Conservation (phyloP, 495 filamentous ascomycete genomes). For the Hypoxylon lienhwacheense region DNA sequence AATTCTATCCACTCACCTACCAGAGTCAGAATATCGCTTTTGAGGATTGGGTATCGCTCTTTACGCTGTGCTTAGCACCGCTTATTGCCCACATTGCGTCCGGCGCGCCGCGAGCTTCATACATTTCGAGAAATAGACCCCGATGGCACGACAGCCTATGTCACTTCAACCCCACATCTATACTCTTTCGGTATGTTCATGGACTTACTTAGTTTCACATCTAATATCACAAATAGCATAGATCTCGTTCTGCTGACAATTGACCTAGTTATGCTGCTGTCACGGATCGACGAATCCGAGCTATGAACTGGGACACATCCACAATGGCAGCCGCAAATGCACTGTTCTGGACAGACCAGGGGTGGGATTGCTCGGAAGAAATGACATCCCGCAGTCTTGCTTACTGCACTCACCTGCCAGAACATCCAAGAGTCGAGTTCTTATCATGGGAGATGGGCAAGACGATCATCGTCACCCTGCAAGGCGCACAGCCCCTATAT, state of each 20-base stretch:
- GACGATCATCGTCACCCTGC: neutral
- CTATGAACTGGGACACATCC: slow-evolving; percentile 23
- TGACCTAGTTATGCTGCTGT: slow-evolving; percentile 34
- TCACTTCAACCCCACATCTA: slow-evolving; percentile 41
- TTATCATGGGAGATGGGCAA: neutral
- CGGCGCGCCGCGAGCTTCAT: slow-evolving; percentile 26
- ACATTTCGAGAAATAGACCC: slow-evolving; percentile 5
- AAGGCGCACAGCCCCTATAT: neutral
- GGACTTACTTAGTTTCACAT: neutral
- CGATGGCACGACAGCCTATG: slow-evolving; percentile 14
- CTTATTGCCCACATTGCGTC: slow-evolving; percentile 36
- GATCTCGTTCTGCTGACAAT: neutral
- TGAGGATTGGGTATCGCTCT: slow-evolving; percentile 34
- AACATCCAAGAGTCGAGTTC: neutral
- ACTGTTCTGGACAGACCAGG: slow-evolving; percentile 37
- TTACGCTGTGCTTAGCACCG: slow-evolving; percentile 39
- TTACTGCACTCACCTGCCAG: slow-evolving; percentile 19
- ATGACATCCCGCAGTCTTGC: slow-evolving; percentile 28
- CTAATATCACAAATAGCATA: neutral
- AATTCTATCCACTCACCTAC: slow-evolving; percentile 3
- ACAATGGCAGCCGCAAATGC: slow-evolving; percentile 38
- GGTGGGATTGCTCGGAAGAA: slow-evolving; percentile 41
- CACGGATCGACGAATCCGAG: slow-evolving; percentile 36
- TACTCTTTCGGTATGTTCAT: slow-evolving; percentile 34
- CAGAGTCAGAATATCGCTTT: slow-evolving; percentile 20